Conservation (phyloP, 768 basidiomycete genomes). For the Leucocoprinus sp. region DNA sequence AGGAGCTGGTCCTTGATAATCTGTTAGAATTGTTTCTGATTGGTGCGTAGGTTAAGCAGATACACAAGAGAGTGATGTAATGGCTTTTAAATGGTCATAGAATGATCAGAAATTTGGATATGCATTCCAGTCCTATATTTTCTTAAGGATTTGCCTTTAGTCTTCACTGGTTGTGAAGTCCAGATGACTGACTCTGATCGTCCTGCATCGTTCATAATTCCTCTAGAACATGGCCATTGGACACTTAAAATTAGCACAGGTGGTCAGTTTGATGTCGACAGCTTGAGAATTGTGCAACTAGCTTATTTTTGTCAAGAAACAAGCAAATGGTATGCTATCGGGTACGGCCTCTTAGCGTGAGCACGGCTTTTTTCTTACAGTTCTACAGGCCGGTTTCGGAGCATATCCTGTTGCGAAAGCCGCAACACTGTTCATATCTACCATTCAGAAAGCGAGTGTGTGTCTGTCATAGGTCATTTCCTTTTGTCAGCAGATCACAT, state of each 20-base stretch:
- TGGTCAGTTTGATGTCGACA: slow-evolving; percentile 43
- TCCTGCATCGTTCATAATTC: slow-evolving; percentile 25
- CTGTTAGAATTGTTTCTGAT: too few relatives aligned
- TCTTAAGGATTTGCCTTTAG: too few relatives aligned
- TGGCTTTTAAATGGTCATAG: too few relatives aligned
- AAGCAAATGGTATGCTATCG: slow-evolving; percentile 57
- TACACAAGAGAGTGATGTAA: too few relatives aligned
- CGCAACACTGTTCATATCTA: slow-evolving; percentile 26
- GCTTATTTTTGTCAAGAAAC: slow-evolving; percentile 44
- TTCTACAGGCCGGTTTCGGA: slow-evolving; percentile 39
- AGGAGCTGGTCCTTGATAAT: too few relatives aligned
- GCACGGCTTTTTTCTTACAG: not conserved
- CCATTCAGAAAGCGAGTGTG: slow-evolving; percentile 35
- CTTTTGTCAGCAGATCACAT: too few relatives aligned
- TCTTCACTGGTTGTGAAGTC: too few relatives aligned
- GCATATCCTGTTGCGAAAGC: slow-evolving; percentile 37
- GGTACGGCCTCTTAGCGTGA: slow-evolving; percentile 17
- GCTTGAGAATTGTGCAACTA: slow-evolving; percentile 47
- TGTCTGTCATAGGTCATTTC: too few relatives aligned
- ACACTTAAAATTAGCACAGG: slow-evolving; percentile 48
- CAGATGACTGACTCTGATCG: too few relatives aligned
- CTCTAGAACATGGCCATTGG: slow-evolving; percentile 29
- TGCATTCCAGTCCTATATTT: too few relatives aligned
- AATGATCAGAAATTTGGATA: too few relatives aligned
- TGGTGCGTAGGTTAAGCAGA: too few relatives aligned